Base-by-base conservation (phyloP, 192 early-diverging fungal genomes). In the Rhizophagus clarus region DNA sequence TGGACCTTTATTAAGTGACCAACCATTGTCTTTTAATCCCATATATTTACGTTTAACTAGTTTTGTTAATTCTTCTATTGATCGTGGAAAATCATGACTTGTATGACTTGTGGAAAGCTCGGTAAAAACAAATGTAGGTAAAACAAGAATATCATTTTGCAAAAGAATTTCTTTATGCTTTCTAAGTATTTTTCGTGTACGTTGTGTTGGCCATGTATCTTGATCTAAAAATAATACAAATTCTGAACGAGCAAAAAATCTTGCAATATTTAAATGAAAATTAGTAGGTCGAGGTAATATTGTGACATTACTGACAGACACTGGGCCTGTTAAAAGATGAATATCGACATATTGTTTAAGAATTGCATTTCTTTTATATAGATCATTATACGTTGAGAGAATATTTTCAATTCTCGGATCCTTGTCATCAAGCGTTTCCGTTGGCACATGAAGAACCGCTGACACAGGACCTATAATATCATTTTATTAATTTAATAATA, bases 201-300 rank as follows among this genome's bases (percentile, higher is more conserved):
- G 87, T 67, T 5, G 86, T 88, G 29, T 79, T 75, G 45, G 86
- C 88, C 8, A 88, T 80, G 12, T 88, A 70, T 85, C 81, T 11
- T 82, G 70, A 29, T 85, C 83, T 32, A 89, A 60, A 51, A 85
- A 81, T 37, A 87, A 69, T 0, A 89, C 80, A 62, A 83, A 90
- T 51, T 90, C 89, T 4, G 87, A 83, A 1, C 84, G 77, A 5
- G 87, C 84, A 76, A 90, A 89, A 40, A 90, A 82, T n/a, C 89
- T 80, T 28, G 87, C 88, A 22, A 89, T 28, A 64, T 89, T 89
- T 10, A 87, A 86, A 49, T 90, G 86, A 24, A 89, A 76, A 64
- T 89, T 90, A 61, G 84, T 76, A 28, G 84, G 82, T 51, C 83
- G 82, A 24, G 80, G 75, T 22, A 86, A 70, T 11, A 82, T 66